Evolutionary conservation across 148 eudicot genomes (phyloP), one percentile per base, ranked within the genome.

Genomic region (Persicaria maculosa): DNA sequence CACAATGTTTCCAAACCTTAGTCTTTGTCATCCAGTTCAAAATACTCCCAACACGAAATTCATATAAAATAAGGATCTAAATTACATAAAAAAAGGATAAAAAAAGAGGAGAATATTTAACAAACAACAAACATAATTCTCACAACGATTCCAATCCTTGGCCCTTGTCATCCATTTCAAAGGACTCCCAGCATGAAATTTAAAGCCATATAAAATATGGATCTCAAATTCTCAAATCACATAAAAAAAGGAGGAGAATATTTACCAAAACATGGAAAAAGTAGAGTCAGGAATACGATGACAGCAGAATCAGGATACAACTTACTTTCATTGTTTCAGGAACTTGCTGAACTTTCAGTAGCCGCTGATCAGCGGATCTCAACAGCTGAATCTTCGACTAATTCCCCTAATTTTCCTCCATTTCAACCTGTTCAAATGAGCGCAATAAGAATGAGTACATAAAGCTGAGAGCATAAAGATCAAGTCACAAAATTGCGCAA

Each of bases 231-330:
- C 44, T 62, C 68, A 62, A 62, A 62, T 31, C 31, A 6, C 16
- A 62, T 6, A 4, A 15, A 62, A 62, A 22, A 31, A 22, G 43
- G 20, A 36, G 19, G 46, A 65, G 70, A 15, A 65, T 45, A 40
- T 40, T 45, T 71, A 71, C 73, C 73, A 6, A 71, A 52, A 54
- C 46, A 71, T 10, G 73, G 22, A 71, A 71, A 43, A 45, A 71
- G 53, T 8, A 71, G 7, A 71, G 53, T 71, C 53, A 71, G 54
- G 43, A 71, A 4, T 48, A 71, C 73, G 43, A 31, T 2, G 40
- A 71, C 16, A 71, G 73, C 54, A 45, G 73, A 50, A 70, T 50
- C 73, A 22, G 73, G 40, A 71, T 71, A 71, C 2, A 71, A 14
- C 73, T 71, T 52, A 71, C 54, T 71, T 71, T 31, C 40, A 31